phyloP scores from a whole-genome alignment of 768 basidiomycete species.

The Lepiota brunneoincarnata region DNA sequence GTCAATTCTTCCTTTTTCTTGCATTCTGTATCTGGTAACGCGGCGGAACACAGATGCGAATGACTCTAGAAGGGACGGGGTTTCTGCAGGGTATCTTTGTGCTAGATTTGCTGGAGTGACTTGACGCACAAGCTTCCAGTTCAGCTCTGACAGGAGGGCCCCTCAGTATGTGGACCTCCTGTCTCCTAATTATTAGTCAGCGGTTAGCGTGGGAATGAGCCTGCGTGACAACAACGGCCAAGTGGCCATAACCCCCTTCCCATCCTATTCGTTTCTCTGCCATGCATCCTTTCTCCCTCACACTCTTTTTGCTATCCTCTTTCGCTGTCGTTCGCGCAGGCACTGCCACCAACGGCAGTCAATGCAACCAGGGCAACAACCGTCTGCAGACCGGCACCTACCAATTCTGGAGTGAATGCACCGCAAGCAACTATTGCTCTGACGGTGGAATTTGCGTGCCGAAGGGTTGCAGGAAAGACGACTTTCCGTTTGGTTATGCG shows the following conservation, averaged over 20 bases:
- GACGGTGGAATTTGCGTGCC: constrained; percentile 49
- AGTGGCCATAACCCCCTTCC: constrained; percentile 1
- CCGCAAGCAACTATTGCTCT: constrained; percentile 63
- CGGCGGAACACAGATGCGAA: constrained; percentile 7
- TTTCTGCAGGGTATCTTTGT: constrained; percentile 17
- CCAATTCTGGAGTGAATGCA: constrained; percentile 79
- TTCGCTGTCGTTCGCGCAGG: constrained; percentile 43
- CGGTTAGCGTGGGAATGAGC: not conserved
- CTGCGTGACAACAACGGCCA: not conserved
- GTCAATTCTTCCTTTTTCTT: not conserved
- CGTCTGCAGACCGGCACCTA: constrained; percentile 75
- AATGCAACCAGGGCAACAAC: constrained; percentile 56
- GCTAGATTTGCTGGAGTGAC: no score
- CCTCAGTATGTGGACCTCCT: no score
- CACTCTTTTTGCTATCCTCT: constrained; percentile 53
- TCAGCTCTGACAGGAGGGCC: no score
- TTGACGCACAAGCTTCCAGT: no score
- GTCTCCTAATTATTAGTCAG: no score
- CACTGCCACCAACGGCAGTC: constrained; percentile 37
- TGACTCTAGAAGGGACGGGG: constrained; percentile 17
- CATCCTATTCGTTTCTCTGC: constrained; percentile 14
- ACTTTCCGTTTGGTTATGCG: constrained; percentile 71
- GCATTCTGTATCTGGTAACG: constrained; percentile 3
- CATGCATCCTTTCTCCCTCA: constrained; percentile 33
- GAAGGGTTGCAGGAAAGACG: constrained; percentile 73